Conservation (phyloP, 78 protist species). For the Pigoraptor vietnamica region DNA sequence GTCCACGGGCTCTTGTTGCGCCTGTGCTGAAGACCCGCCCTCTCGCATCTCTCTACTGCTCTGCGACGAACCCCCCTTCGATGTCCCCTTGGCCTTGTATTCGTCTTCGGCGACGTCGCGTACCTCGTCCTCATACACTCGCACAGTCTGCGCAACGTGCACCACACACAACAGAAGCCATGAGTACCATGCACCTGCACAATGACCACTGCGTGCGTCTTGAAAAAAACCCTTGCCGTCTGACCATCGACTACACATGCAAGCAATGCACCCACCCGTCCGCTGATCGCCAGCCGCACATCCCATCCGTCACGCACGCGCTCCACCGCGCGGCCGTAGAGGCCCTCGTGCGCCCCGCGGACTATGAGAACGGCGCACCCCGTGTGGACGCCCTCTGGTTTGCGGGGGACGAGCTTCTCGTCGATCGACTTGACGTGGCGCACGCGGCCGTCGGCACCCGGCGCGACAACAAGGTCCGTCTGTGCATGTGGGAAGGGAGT, state of each 20-base stretch:
- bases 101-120: not conserved
- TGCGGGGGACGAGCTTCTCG: conserved; percentile 26
- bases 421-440: conserved; percentile 20
- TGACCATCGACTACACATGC: too few species aligned
- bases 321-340: conserved; percentile 21
- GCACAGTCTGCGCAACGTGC: not conserved
- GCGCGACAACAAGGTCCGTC: not conserved
- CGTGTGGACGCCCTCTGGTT: not conserved
- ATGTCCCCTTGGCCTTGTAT: not conserved
- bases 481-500: not conserved
- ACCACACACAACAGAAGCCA: not conserved
- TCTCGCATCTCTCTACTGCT: too few species aligned
- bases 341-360: conserved; percentile 29
- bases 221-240: too few species aligned
- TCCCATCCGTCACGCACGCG: not conserved
- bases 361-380: not conserved
- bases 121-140: not conserved
- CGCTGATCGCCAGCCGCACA: not conserved
- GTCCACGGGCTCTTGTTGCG: too few species aligned
- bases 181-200: not conserved
- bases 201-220: too few species aligned
- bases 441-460: conserved; percentile 29
- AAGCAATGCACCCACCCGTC: not conserved
- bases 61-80: not conserved
- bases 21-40: too few species aligned